Evolutionary conservation across 371 early-diverging fungal genomes (phyloP).

Genomic region (Fennellomyces sp.): DNA sequence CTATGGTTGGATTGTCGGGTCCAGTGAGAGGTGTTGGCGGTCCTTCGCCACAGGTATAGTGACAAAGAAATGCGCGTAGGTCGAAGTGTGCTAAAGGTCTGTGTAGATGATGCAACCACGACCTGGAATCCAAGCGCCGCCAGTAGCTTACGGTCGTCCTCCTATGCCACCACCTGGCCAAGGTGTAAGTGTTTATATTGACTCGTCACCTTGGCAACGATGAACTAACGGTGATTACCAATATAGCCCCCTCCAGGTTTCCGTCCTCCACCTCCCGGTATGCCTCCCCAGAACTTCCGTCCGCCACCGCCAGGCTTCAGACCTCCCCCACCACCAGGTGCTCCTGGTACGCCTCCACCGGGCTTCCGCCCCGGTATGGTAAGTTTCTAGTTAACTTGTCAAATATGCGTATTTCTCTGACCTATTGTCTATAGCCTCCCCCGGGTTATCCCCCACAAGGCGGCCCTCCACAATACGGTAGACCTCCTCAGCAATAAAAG

Average conservation of each 20-base stretch:
- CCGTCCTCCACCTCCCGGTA: constrained; percentile 65
- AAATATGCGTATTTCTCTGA: too few relatives aligned
- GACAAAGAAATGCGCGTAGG: constrained; percentile 1
- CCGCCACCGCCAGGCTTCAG: constrained; percentile 63
- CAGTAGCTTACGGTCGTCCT: constrained; percentile 77
- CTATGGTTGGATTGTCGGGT: constrained; percentile 76
- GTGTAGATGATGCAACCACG: constrained; percentile 71
- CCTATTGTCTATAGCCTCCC: constrained; percentile 10
- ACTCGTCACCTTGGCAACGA: too few relatives aligned
- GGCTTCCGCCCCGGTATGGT: constrained; percentile 47
- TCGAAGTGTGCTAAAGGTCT: too few relatives aligned
- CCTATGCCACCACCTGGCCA: constrained; percentile 45
- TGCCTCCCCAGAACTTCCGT: constrained; percentile 54
- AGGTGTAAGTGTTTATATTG: constrained; percentile 23
- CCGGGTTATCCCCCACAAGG: constrained; percentile 20
- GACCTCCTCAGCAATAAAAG: constrained; percentile 15
- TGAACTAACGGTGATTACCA: neutral
- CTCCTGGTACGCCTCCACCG: constrained; percentile 43
- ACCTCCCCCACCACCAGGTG: constrained; percentile 50
- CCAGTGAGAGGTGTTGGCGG: constrained; percentile 94
- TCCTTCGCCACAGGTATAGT: constrained; percentile 72
- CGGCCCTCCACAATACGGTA: constrained; percentile 15
- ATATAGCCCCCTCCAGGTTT: constrained; percentile 62
- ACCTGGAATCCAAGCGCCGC: constrained; percentile 66
- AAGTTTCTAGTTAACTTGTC: too few relatives aligned